A percentile compares a stretch with the other conserved stretches of the same genome.
phyloP scores from a whole-genome alignment of 192 early-diverging fungal species.

The Spinellus fusiger region DNA sequence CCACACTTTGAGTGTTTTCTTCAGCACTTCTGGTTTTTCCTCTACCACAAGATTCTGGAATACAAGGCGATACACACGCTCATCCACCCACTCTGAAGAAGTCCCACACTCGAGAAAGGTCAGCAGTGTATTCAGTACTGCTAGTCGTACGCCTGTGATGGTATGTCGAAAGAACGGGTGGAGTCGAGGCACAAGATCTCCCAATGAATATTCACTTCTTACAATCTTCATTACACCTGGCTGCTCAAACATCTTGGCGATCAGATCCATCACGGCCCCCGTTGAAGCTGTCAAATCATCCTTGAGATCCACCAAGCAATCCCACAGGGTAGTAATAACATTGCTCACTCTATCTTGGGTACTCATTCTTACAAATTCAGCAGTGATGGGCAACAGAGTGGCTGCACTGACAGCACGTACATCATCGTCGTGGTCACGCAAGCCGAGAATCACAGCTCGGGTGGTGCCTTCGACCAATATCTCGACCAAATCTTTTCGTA shows the following conservation, averaged over 20 bases:
- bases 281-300: conserved; percentile 95
- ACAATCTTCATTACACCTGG: conserved; percentile 52
- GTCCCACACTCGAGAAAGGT: conserved; percentile 61
- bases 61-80: conserved; percentile 65
- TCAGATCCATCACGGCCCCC: conserved; percentile 85
- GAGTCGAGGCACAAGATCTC: conserved; percentile 75
- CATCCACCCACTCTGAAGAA: conserved; percentile 59
- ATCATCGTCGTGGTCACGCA: conserved; percentile 89
- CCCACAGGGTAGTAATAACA: conserved; percentile 80
- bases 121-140: conserved; percentile 73
- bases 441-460: conserved; percentile 77
- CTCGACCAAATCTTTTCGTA: conserved; percentile 78
- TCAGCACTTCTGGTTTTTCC: conserved; percentile 59
- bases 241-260: conserved; percentile 73
- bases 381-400: conserved; percentile 82
- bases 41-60: conserved; percentile 95
- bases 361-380: conserved; percentile 60
- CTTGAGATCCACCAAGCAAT: conserved; percentile 76
- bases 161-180: conserved; percentile 96
- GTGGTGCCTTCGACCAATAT: conserved; percentile 66
- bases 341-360: conserved; percentile 61
- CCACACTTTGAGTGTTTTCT: conserved; percentile 66
- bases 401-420: conserved; percentile 90
- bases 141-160: conserved; percentile 73
- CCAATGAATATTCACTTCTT: conserved; percentile 42